A percentile compares a stretch with the other conserved stretches of the same genome.
phyloP scores from a whole-genome alignment of 1,284 basidiomycete species.

The Sphagnurus paluster region DNA sequence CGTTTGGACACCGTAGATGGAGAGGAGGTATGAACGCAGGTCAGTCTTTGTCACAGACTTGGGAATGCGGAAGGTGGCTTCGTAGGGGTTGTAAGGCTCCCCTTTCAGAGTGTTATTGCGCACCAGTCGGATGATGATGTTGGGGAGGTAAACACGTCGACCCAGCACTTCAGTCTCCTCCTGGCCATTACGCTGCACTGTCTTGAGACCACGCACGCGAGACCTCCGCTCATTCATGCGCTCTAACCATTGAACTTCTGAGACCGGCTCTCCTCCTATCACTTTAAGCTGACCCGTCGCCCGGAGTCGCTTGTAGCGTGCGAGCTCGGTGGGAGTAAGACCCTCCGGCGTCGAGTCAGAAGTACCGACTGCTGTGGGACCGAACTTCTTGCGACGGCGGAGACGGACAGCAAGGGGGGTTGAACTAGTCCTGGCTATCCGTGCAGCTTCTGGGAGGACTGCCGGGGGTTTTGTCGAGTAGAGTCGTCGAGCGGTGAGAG shows the following conservation, averaged over 20 bases:
- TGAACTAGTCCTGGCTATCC: conserved; percentile 61
- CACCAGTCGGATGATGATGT: conserved; percentile 81
- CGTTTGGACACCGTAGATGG: conserved; percentile 84
- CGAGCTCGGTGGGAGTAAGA: conserved; percentile 62
- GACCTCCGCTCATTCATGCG: conserved; percentile 54
- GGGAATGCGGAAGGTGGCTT: conserved; percentile 91
- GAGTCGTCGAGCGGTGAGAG: conserved; percentile 38
- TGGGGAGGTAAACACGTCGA: conserved; percentile 86
- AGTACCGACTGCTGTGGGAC: conserved; percentile 35
- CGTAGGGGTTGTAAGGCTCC: conserved; percentile 88
- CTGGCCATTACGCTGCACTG: conserved; percentile 38
- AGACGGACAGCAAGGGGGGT: conserved; percentile 70
- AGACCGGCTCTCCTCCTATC: conserved; percentile 39
- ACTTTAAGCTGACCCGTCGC: conserved; percentile 52
- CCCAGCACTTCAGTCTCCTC: conserved; percentile 63
- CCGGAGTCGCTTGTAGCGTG: conserved; percentile 55
- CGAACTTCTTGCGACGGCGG: conserved; percentile 58
- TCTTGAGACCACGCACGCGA: conserved; percentile 63
- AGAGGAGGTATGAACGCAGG: conserved; percentile 80
- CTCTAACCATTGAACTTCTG: conserved; percentile 58
- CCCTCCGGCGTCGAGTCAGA: conserved; percentile 53
- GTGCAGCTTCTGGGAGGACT: conserved; percentile 40
- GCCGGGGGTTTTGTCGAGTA: conserved; percentile 46
- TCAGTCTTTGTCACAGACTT: conserved; percentile 90
- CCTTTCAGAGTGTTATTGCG: conserved; percentile 81